phyloP scores from a whole-genome alignment of 495 filamentous ascomycete species.

The Cercophora scortea region DNA sequence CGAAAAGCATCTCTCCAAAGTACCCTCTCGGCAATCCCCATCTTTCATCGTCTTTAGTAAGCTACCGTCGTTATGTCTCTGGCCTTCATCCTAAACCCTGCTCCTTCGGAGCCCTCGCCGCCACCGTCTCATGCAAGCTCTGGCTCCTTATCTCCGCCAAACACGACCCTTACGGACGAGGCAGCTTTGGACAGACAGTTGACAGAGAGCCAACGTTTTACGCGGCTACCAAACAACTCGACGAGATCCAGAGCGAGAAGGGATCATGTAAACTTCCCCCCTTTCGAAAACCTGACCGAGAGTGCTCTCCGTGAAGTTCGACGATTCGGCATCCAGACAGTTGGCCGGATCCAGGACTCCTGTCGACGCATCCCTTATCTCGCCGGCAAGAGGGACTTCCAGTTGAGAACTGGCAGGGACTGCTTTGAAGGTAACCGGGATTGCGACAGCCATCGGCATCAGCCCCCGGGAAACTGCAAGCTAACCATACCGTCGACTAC shows the following conservation, averaged over 20 bases:
- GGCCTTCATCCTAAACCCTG: slow-evolving; percentile 55
- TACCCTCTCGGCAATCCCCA: not conserved
- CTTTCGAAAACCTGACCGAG: slow-evolving; percentile 55
- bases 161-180: slow-evolving; percentile 16
- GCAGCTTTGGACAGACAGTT: slow-evolving; percentile 10
- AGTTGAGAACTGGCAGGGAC: slow-evolving; percentile 74
- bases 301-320: slow-evolving; percentile 46
- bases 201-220: slow-evolving; percentile 29
- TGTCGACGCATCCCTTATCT: slow-evolving; percentile 83
- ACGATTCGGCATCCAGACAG: slow-evolving; percentile 56
- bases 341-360: slow-evolving; percentile 60
- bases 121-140: slow-evolving; percentile 4
- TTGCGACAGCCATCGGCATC: not conserved
- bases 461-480: not conserved
- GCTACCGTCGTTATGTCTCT: slow-evolving; percentile 33
- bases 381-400: slow-evolving; percentile 84
- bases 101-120: slow-evolving; percentile 19
- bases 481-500: slow-evolving; percentile 1
- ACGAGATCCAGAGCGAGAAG: slow-evolving; percentile 44
- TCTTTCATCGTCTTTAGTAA: slow-evolving; percentile 13
- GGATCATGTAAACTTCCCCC: slow-evolving; percentile 58
- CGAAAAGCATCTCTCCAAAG: not conserved
- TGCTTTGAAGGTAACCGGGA: slow-evolving; percentile 70
- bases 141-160: slow-evolving; percentile 4
- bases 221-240: slow-evolving; percentile 55